Conservation (phyloP, 768 basidiomycete species). For the Clavulina sp. region DNA sequence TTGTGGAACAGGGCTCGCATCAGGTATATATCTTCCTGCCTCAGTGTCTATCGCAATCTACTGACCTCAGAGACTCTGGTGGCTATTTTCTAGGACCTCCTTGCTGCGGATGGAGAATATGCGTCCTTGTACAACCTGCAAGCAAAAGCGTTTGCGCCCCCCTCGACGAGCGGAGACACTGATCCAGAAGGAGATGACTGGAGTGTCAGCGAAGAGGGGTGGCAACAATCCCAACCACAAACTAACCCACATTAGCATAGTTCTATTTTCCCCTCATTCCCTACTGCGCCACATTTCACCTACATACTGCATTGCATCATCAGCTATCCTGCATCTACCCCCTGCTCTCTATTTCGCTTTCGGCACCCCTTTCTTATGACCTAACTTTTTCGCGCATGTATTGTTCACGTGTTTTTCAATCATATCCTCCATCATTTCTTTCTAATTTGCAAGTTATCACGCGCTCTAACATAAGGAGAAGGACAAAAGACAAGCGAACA, state of each 20-base stretch:
- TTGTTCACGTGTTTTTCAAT: neutral
- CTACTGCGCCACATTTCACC: neutral
- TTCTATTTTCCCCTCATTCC: neutral
- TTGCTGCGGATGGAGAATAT: slow-evolving; percentile 7
- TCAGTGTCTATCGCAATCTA: no score
- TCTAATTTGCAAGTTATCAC: no score
- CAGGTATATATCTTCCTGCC: no score
- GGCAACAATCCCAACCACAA: no score
- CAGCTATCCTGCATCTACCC: neutral
- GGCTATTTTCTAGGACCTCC: slow-evolving; percentile 8
- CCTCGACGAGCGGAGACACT: neutral
- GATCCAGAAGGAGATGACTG: neutral
- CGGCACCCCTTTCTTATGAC: neutral
- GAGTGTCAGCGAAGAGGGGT: no score
- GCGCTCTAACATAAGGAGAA: neutral
- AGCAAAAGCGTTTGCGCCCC: slow-evolving; percentile 8
- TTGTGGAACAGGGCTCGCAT: slow-evolving; percentile 9
- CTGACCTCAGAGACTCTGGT: no score
- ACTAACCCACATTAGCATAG: neutral
- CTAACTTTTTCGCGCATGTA: neutral
- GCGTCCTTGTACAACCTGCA: slow-evolving; percentile 10
- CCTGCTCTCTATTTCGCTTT: neutral
- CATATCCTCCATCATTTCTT: neutral
- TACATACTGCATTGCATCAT: neutral
- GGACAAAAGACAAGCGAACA: neutral